Evolutionary conservation across 371 early-diverging fungal genomes (phyloP).

Genomic region (Mucor irregularis): DNA sequence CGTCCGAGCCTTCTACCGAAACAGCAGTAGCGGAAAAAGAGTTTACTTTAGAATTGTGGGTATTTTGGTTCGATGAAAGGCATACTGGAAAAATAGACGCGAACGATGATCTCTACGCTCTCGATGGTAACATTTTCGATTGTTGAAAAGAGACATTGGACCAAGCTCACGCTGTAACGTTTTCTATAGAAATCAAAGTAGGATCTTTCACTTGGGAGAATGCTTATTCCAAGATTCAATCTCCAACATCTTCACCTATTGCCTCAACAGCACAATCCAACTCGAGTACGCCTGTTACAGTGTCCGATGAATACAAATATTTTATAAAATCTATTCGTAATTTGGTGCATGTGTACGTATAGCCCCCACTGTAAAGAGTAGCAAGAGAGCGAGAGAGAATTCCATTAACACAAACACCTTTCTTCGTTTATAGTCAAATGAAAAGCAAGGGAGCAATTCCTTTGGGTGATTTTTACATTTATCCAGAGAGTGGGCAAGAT

Average conservation of each 20-base stretch:
- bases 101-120: constrained; percentile 24
- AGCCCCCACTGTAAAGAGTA: neutral
- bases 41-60: constrained; percentile 40
- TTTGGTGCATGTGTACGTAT: constrained; percentile 35
- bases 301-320: constrained; percentile 41
- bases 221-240: constrained; percentile 30
- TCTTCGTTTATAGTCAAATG: constrained; percentile 29
- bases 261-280: constrained; percentile 24
- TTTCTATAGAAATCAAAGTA: constrained; percentile 38
- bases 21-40: constrained; percentile 8
- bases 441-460: constrained; percentile 36
- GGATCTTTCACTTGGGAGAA: constrained; percentile 52
- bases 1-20: too few relatives aligned
- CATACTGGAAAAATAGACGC: constrained; percentile 46
- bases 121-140: constrained; percentile 53
- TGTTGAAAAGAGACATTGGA: too few relatives aligned
- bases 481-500: constrained; percentile 17
- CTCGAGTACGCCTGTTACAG: constrained; percentile 24
- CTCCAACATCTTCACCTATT: constrained; percentile 37
- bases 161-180: too few relatives aligned
- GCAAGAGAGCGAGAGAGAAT: too few relatives aligned
- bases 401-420: neutral
- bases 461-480: constrained; percentile 46
- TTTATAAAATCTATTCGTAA: constrained; percentile 43
- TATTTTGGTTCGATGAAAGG: constrained; percentile 54